phyloP scores from a whole-genome alignment of 768 basidiomycete species.

The Panellus pusillus region DNA sequence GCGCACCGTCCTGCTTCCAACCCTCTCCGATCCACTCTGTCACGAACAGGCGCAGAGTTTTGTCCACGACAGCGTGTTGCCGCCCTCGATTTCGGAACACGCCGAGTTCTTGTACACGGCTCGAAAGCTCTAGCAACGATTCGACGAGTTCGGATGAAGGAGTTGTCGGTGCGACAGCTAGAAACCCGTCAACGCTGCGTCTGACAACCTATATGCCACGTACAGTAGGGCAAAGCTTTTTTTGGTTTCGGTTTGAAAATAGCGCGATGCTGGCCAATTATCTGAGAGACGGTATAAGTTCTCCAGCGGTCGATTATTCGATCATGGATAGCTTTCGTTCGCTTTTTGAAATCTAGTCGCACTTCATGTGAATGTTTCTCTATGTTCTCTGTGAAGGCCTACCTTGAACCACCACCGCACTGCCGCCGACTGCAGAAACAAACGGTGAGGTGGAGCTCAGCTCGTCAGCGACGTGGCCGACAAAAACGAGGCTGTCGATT shows the following conservation, averaged over 20 bases:
- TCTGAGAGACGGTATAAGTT: slow-evolving; percentile 36
- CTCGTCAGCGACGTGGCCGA: slow-evolving; percentile 51
- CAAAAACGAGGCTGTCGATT: slow-evolving; percentile 42
- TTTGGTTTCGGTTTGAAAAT: slow-evolving; percentile 19
- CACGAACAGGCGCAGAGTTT: slow-evolving; percentile 42
- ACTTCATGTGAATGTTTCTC: background rate
- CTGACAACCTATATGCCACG: background rate
- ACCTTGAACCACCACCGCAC: slow-evolving; percentile 37
- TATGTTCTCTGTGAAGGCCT: slow-evolving; percentile 14
- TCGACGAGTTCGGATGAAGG: slow-evolving; percentile 58
- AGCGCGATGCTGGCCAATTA: slow-evolving; percentile 31
- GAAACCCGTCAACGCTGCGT: slow-evolving; percentile 1
- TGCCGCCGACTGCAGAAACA: slow-evolving; percentile 44
- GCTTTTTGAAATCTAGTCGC: slow-evolving; percentile 49
- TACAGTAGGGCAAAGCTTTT: slow-evolving; percentile 27
- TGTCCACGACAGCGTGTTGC: slow-evolving; percentile 32
- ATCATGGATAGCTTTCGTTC: slow-evolving; percentile 41
- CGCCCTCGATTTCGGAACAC: slow-evolving; percentile 38
- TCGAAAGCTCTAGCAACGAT: slow-evolving; percentile 54
- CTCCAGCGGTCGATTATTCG: slow-evolving; percentile 57
- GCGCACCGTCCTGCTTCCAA: slow-evolving; percentile 28
- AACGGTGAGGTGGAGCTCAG: slow-evolving; percentile 46
- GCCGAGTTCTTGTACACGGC: slow-evolving; percentile 57
- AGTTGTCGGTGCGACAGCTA: slow-evolving; percentile 28
- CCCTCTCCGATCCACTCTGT: slow-evolving; percentile 32